Evolutionary conservation across 352 stramenopile species (phyloP).

Genomic region (Peronospora farinosa): DNA sequence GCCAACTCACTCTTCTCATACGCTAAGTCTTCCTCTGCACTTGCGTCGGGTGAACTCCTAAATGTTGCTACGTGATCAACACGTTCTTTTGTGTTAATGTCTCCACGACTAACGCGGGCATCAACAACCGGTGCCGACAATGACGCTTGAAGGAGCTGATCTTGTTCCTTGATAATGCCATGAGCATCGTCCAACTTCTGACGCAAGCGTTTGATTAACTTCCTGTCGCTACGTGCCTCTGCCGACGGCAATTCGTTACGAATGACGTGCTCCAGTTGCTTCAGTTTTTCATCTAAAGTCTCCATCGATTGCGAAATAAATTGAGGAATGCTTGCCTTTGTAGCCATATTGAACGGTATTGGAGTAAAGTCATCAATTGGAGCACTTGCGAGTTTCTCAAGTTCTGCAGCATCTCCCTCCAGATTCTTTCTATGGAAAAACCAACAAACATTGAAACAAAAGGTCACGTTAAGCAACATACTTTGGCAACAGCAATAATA

Average conservation of each 20-base stretch:
- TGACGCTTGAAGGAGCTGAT: slow-evolving; percentile 64
- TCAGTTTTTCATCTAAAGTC: slow-evolving; percentile 39
- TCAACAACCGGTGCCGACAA: slow-evolving; percentile 19
- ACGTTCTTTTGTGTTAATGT: slow-evolving; percentile 6
- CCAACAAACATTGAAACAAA: neutral
- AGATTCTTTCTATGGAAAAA: slow-evolving; percentile 34
- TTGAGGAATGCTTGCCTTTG: slow-evolving; percentile 48
- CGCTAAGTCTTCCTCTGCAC: slow-evolving; percentile 30
- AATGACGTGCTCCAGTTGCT: slow-evolving; percentile 54
- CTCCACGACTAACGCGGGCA: slow-evolving; percentile 5
- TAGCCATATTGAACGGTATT: slow-evolving; percentile 55
- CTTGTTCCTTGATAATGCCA: slow-evolving; percentile 56
- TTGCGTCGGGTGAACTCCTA: slow-evolving; percentile 21
- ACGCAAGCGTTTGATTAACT: slow-evolving; percentile 51
- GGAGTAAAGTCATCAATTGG: slow-evolving; percentile 64
- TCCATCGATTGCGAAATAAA: slow-evolving; percentile 51
- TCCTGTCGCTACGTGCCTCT: slow-evolving; percentile 25
- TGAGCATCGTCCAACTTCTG: slow-evolving; percentile 62
- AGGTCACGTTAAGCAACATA: too few species aligned
- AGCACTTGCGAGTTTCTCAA: slow-evolving; percentile 41
- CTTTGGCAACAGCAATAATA: neutral
- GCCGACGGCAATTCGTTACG: slow-evolving; percentile 33
- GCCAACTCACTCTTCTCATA: slow-evolving; percentile 32
- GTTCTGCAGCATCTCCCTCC: slow-evolving; percentile 38
- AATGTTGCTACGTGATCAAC: neutral